Evolutionary conservation across 176 grass and related monocot species (phyloP).

Genomic region (Secale cereale): DNA sequence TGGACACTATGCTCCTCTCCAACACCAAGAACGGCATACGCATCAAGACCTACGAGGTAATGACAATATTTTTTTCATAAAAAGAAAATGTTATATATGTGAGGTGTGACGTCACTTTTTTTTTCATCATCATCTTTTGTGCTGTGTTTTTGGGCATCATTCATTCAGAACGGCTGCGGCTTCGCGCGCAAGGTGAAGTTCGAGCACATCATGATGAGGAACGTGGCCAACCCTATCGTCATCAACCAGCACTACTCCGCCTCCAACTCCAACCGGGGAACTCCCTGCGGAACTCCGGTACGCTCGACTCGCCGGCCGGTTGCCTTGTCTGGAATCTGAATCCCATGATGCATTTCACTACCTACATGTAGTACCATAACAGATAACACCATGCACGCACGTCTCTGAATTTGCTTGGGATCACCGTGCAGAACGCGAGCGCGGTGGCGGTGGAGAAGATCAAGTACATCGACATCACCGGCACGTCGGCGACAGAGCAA

Average conservation of each 20-base stretch:
- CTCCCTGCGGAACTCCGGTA: conserved; percentile 27
- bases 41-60: conserved; percentile 66
- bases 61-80: background rate
- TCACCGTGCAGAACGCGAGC: background rate
- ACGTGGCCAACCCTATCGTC: conserved; percentile 63
- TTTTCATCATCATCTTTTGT: background rate
- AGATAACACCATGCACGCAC: background rate
- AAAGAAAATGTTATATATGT: background rate
- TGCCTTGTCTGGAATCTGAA: background rate
- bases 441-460: conserved; percentile 24
- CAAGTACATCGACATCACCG: conserved; percentile 34
- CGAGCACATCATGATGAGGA: conserved; percentile 48
- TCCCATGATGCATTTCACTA: background rate
- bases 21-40: conserved; percentile 53
- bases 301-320: background rate
- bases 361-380: background rate
- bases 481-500: conserved; percentile 32
- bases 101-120: background rate
- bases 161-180: conserved; percentile 42
- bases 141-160: background rate
- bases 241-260: conserved; percentile 35
- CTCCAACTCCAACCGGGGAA: conserved; percentile 6
- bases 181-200: conserved; percentile 54
- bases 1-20: conserved; percentile 47
- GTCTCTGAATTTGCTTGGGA: background rate